Base-by-base conservation (phyloP, 345 rosid species). In the Durio zibethinus region DNA sequence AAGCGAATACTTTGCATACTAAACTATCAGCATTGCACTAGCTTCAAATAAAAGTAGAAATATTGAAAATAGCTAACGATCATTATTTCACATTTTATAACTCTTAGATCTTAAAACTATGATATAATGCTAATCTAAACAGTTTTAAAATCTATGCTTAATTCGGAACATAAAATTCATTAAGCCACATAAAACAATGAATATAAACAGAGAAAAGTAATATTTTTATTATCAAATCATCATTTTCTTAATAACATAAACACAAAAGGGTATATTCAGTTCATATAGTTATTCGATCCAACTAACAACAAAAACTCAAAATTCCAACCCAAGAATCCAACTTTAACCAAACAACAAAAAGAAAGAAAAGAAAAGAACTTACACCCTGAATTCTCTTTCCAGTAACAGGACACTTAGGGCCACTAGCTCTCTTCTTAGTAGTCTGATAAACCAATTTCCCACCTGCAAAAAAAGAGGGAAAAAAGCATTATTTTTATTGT, bases 301-400 rank as follows among this genome's bases (percentile, higher is more conserved):
- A 1, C 18, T 2, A 67, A 27, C 15, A 67, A 67, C 23, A 42
- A 42, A 12, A 23, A 23, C 7, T 5, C 8, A 43, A 42, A 23
- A 0, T 23, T 14, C 33, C 52, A 67, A 23, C 33, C 5, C 2
- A 7, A 23, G 27, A 68, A 14, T 6, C 35, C 4, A 63, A 35
- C 14, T 33, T 31, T 31, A 35, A 35, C 43, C 1, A 15, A 35
- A 2, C 8, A 11, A 52, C 20, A 27, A 31, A 40, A 2, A 0
- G 18, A 14, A 2, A 0, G 18, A 14, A 50, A 25, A 43, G 7
- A n/a, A 31, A 33, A 54, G 21, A n/a, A 78, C 86, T 50, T 88
- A 90, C 94, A 77, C 94, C 93, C 68, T 90, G 94, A 53, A 92
- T 92, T 65, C 93, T 77, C 84, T 92, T 89, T 38, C 93, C 94